phyloP scores from a whole-genome alignment of 768 basidiomycete genomes.

The Pleurotus tuber-regium region DNA sequence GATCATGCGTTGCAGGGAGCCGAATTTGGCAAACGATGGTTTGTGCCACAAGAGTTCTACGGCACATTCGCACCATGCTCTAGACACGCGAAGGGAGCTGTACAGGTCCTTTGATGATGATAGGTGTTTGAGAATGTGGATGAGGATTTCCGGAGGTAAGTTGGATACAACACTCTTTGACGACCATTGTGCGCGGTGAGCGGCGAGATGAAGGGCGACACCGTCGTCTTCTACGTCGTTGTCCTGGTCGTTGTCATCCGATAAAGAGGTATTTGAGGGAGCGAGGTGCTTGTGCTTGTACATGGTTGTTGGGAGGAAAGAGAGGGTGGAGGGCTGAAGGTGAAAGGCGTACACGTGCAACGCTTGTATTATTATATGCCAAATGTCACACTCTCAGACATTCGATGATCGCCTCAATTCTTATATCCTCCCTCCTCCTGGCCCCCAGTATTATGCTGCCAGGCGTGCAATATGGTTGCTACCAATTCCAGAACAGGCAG shows the following conservation, averaged over 20 bases:
- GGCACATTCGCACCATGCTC: conserved; percentile 93
- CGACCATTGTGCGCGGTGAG: conserved; percentile 71
- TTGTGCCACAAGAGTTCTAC: conserved; percentile 96
- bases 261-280: conserved; percentile 78
- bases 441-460: conserved; percentile 60
- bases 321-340: conserved; percentile 16
- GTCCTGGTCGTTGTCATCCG: conserved; percentile 71
- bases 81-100: conserved; percentile 74
- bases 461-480: conserved; percentile 67
- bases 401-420: conserved; percentile 40
- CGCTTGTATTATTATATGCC: not conserved
- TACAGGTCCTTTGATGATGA: conserved; percentile 73
- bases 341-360: not conserved
- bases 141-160: conserved; percentile 88
- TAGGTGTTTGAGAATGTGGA: conserved; percentile 87
- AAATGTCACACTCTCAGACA: conserved; percentile 15
- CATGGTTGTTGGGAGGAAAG: conserved; percentile 31
- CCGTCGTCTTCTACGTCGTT: conserved; percentile 29
- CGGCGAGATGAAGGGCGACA: conserved; percentile 38
- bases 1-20: conserved; percentile 78
- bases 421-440: conserved; percentile 53
- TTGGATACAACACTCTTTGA: conserved; percentile 29
- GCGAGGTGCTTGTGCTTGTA: conserved; percentile 53
- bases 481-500: conserved; percentile 20
- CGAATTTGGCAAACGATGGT: conserved; percentile 68